Evolutionary conservation across 352 stramenopile genomes (phyloP).

Genomic region (Phytophthora pisi): DNA sequence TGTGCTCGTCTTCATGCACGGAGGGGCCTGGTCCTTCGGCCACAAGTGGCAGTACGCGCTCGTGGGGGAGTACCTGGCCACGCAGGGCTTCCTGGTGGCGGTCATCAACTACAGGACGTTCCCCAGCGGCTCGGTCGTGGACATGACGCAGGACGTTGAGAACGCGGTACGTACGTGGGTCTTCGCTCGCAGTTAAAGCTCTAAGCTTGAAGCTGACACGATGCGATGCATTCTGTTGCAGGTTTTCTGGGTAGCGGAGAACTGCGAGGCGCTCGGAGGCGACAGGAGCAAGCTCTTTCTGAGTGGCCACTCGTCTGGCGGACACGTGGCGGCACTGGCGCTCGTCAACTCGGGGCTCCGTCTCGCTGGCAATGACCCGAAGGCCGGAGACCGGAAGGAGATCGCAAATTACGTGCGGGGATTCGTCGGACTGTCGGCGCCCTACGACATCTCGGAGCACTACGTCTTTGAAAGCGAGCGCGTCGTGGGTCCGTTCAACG

Average conservation of each 20-base stretch:
- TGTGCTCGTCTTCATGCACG: conserved; percentile 92
- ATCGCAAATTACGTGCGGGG: conserved; percentile 43
- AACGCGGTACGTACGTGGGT: conserved; percentile 45
- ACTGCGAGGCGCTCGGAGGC: conserved; percentile 54
- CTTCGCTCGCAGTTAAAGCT: not conserved
- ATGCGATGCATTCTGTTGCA: conserved; percentile 18
- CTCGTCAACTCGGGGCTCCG: conserved; percentile 61
- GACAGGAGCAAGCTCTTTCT: conserved; percentile 59
- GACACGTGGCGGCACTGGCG: conserved; percentile 58
- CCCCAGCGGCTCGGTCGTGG: conserved; percentile 75
- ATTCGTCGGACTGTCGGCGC: conserved; percentile 70
- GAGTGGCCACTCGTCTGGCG: conserved; percentile 71
- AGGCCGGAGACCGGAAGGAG: conserved; percentile 31
- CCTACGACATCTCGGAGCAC: conserved; percentile 81
- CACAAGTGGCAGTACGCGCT: conserved; percentile 84
- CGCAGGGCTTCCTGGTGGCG: conserved; percentile 75
- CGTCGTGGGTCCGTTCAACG: conserved; percentile 52
- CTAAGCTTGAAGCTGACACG: conserved; percentile 4
- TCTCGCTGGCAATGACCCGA: conserved; percentile 25
- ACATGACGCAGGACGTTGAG: conserved; percentile 92
- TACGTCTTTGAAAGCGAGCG: conserved; percentile 74
- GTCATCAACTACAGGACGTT: conserved; percentile 93
- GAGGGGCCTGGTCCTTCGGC: conserved; percentile 85
- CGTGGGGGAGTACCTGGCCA: conserved; percentile 63
- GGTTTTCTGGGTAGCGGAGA: conserved; percentile 62